These are phyloP conservation scores for Fusarium verrucosum DNA, from an alignment of 2,329 filamentous ascomycete genomes.

Conservation along the genomic window DNA sequence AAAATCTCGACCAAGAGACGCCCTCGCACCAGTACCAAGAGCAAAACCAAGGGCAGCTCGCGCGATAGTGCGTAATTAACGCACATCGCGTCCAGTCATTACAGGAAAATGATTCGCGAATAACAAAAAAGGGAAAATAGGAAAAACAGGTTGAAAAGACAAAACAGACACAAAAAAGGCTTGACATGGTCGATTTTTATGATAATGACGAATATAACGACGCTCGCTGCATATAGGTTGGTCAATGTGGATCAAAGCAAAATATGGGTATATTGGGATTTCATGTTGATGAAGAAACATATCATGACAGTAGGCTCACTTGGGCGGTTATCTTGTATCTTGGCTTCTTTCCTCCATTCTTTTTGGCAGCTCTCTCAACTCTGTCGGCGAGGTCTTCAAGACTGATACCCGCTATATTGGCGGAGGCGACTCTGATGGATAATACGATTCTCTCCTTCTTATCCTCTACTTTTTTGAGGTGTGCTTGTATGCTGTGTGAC, in stretches of 20 bases:
- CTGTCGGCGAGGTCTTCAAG: constrained; percentile 47
- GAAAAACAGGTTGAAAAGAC: constrained; percentile 18
- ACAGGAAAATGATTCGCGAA: constrained; percentile 19
- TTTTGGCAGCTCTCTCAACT: constrained; percentile 50
- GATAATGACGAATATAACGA: constrained; percentile 34
- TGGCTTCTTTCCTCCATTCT: constrained; percentile 44
- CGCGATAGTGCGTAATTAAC: constrained; percentile 39
- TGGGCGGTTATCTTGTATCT: constrained; percentile 49
- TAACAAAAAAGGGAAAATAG: constrained; percentile 1
- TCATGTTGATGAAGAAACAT: constrained; percentile 29
- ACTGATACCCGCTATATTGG: constrained; percentile 46
- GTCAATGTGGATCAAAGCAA: constrained; percentile 13
- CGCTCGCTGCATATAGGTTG: constrained; percentile 21
- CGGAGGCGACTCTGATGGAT: constrained; percentile 47
- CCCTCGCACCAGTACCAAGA: constrained; percentile 43
- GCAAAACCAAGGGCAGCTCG: constrained; percentile 42
- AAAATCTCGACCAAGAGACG: constrained; percentile 50
- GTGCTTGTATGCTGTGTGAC: constrained; percentile 47
- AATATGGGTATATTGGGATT: constrained; percentile 24
- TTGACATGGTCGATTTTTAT: constrained; percentile 20
- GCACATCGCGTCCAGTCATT: constrained; percentile 31
- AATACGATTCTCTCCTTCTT: constrained; percentile 53
- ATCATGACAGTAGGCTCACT: constrained; percentile 41
- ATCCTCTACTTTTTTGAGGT: constrained; percentile 41
- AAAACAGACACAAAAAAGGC: constrained; percentile 20